A percentile compares a stretch with the other conserved stretches of the same genome.
Conservation (phyloP, 2,329 filamentous ascomycete species). For the Talaromyces sp. region DNA sequence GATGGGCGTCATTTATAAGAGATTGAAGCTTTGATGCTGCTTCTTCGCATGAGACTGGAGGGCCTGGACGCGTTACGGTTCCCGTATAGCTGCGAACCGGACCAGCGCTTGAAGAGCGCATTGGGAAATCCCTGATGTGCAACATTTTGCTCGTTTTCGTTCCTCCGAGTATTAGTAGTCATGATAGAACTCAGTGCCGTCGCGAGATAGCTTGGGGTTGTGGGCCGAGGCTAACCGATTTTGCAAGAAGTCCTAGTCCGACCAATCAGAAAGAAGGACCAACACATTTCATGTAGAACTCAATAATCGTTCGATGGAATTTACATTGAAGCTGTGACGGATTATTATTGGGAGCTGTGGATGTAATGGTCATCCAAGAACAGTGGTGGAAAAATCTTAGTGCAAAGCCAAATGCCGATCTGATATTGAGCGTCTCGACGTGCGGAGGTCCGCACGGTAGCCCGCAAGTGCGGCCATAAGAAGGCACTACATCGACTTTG, state of each 20-base stretch:
- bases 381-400: background rate
- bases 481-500: background rate
- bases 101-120: background rate
- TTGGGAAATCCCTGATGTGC: background rate
- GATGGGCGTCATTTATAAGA: background rate
- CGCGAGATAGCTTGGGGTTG: background rate
- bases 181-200: background rate
- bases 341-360: background rate
- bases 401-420: background rate
- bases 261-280: background rate
- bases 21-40: constrained; percentile 2
- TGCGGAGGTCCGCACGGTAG: background rate
- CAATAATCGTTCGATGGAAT: background rate
- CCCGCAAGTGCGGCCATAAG: background rate
- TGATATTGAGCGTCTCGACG: background rate
- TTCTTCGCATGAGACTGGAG: constrained; percentile 7
- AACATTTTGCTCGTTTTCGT: background rate
- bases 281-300: background rate
- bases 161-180: background rate
- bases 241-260: background rate
- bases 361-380: no score
- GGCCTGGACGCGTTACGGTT: background rate
- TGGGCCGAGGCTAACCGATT: background rate
- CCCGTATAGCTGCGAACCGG: background rate
- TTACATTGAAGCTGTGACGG: background rate